Percentiles rank a stretch among this genome's conserved stretches.
These are phyloP conservation scores for Blastobotrys petasosporus DNA, from an alignment of 1,139 yeast species.

Conservation along the genomic window DNA sequence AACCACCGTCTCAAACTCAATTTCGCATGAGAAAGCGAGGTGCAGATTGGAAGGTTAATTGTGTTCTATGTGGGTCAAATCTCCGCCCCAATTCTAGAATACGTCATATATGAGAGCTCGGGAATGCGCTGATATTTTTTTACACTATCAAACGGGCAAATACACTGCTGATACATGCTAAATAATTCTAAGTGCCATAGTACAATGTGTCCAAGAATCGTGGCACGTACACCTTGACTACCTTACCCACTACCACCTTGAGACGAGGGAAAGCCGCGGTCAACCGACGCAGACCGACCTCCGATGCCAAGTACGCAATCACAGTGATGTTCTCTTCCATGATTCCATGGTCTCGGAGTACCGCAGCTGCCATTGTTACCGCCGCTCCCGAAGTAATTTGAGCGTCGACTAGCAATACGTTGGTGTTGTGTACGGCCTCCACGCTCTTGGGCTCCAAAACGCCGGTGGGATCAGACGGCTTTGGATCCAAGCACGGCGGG, in stretches of 20 bases:
- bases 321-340: conserved; percentile 55
- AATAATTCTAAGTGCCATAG: conserved; percentile 54
- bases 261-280: conserved; percentile 67
- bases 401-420: conserved; percentile 71
- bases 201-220: conserved; percentile 74
- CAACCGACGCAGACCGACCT: conserved; percentile 70
- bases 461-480: conserved; percentile 14
- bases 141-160: too few species aligned
- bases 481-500: conserved; percentile 36
- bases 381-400: conserved; percentile 93
- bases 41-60: too few species aligned
- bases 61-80: too few species aligned
- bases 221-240: conserved; percentile 37
- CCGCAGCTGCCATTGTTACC: conserved; percentile 88
- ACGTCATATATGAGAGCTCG: too few species aligned
- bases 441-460: conserved; percentile 16
- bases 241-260: conserved; percentile 61
- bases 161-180: too few species aligned
- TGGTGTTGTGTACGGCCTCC: conserved; percentile 31
- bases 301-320: conserved; percentile 72
- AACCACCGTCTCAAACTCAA: too few species aligned
- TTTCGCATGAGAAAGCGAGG: too few species aligned
- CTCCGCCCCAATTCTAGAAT: too few species aligned
- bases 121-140: too few species aligned
- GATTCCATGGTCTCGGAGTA: conserved; percentile 78